A percentile compares a stretch with the other conserved stretches of the same genome.
phyloP scores from a whole-genome alignment of 345 rosid species.

The Cardamine occulta region DNA sequence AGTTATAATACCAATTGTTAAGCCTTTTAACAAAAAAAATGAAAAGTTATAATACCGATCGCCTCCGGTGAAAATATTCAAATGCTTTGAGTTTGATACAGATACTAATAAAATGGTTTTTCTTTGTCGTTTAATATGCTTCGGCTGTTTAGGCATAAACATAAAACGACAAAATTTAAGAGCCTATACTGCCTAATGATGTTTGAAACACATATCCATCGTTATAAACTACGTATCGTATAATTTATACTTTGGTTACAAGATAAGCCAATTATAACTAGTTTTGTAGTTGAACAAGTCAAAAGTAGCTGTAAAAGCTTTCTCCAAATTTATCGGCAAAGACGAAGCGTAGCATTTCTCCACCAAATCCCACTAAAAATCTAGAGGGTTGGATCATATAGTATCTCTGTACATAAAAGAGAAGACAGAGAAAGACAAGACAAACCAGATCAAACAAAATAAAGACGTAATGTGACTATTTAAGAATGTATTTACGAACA shows the following conservation, averaged over 20 bases:
- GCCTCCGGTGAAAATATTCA: background rate
- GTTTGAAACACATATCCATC: conserved; percentile 11
- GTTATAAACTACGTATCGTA: conserved; percentile 10
- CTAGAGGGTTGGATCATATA: conserved; percentile 21
- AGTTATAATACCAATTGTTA: background rate
- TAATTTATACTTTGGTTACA: background rate
- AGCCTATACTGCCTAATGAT: background rate
- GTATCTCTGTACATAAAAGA: background rate
- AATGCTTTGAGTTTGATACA: conserved; percentile 15
- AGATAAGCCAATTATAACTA: conserved; percentile 7
- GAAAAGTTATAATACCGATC: background rate
- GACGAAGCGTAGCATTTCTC: conserved; percentile 26
- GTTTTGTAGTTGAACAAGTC: conserved; percentile 29
- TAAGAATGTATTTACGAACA: background rate
- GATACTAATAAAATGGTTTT: background rate
- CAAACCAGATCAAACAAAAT: background rate
- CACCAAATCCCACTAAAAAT: conserved; percentile 37
- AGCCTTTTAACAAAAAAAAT: no score
- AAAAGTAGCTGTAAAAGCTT: conserved; percentile 25
- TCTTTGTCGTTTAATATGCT: conserved; percentile 22
- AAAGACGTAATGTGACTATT: background rate
- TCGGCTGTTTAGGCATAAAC: background rate
- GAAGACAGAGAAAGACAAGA: background rate
- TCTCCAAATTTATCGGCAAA: conserved; percentile 31
- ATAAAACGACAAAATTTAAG: conserved; percentile 34